A percentile compares a stretch with the other conserved stretches of the same genome.
Evolutionary conservation across 306 rosid species (phyloP).

Genomic region (Rubus idaeus): DNA sequence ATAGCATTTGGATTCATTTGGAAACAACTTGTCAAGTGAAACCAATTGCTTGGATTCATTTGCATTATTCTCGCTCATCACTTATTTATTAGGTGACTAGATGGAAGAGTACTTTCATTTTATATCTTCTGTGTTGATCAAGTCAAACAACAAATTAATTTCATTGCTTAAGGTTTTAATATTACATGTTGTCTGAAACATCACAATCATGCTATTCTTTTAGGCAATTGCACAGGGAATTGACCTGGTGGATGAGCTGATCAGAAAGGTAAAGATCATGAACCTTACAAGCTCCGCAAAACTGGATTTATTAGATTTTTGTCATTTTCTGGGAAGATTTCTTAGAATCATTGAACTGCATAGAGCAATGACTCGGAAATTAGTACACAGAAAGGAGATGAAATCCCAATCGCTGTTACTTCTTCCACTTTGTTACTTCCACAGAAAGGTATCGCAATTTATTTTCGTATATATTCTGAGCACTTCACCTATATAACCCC

Average conservation of each 20-base stretch:
- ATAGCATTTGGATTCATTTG: not conserved
- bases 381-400: not conserved
- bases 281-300: not conserved
- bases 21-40: not conserved
- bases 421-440: not conserved
- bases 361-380: not conserved
- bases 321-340: not conserved
- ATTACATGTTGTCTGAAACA: not conserved
- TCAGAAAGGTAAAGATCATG: not conserved
- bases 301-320: not conserved
- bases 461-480: not conserved
- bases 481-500: not conserved
- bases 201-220: not conserved
- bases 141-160: not conserved
- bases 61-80: too few relatives aligned
- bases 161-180: not conserved
- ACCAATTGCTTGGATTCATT: not conserved
- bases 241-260: not conserved
- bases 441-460: not conserved
- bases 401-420: slow-evolving; percentile 25
- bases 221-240: not conserved
- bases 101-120: not conserved
- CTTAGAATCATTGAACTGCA: not conserved
- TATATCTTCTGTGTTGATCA: not conserved
- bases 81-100: too few relatives aligned